A percentile compares a stretch with the other conserved stretches of the same genome.
Conservation (phyloP, 1,284 basidiomycete species). For the Fomitopsis schrenkii region DNA sequence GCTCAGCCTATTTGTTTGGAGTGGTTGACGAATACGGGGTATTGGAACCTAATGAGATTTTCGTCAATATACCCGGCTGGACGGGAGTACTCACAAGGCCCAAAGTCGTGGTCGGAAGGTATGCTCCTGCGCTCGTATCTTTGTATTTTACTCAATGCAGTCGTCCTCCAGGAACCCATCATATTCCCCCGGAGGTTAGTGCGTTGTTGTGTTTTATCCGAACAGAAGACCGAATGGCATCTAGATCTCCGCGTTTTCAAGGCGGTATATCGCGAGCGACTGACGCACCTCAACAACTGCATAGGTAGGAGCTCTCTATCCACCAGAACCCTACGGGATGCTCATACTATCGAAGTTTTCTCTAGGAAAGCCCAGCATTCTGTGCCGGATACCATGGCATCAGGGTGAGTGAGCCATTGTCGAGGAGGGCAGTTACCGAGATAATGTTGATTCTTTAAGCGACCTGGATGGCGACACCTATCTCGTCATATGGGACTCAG, state of each 20-base stretch:
- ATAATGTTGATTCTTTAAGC: background rate
- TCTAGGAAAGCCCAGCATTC: constrained; percentile 13
- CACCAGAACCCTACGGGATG: background rate
- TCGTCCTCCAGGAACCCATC: constrained; percentile 11
- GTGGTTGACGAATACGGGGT: constrained; percentile 19
- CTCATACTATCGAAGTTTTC: constrained; percentile 11
- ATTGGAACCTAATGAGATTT: constrained; percentile 15
- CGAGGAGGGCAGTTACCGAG: background rate
- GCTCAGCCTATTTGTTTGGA: constrained; percentile 17
- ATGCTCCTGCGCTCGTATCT: background rate
- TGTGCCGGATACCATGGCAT: constrained; percentile 16
- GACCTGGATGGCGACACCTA: constrained; percentile 22
- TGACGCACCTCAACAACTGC: constrained; percentile 18
- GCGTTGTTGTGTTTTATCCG: no score
- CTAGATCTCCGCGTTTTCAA: constrained; percentile 17
- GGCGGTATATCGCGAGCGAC: constrained; percentile 13
- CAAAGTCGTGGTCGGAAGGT: constrained; percentile 15
- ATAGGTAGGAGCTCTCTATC: constrained; percentile 8
- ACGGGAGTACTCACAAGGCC: constrained; percentile 11
- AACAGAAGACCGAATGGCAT: background rate
- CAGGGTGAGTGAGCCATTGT: constrained; percentile 9
- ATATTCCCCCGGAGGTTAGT: constrained; percentile 16
- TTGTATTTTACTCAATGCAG: background rate
- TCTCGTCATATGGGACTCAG: constrained; percentile 17
- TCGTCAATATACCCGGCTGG: constrained; percentile 16